Percentiles rank a stretch among this genome's conserved stretches.
Evolutionary conservation across 2,329 filamentous ascomycete species (phyloP).

Genomic region (Venturia asperata): DNA sequence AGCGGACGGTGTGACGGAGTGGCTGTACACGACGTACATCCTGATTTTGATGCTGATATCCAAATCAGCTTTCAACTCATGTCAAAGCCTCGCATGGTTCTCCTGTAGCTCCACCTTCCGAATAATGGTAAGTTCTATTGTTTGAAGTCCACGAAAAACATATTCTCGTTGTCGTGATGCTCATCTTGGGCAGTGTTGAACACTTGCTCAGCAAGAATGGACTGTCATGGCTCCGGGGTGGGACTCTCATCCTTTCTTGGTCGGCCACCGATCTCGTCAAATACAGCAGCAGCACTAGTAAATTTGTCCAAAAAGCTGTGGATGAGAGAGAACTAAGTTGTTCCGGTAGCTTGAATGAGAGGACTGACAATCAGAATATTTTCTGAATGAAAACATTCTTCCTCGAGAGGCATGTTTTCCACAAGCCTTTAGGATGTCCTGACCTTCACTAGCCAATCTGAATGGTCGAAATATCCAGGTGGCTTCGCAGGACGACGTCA

Average conservation of each 20-base stretch:
- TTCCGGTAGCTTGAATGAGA: background rate
- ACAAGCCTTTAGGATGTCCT: background rate
- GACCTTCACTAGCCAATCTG: background rate
- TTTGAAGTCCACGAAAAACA: background rate
- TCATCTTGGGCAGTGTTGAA: background rate
- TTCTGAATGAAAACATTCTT: background rate
- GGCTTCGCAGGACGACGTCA: background rate
- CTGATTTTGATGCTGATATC: background rate
- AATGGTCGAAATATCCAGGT: background rate
- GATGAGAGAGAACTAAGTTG: background rate
- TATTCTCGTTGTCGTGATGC: background rate
- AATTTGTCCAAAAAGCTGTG: no score
- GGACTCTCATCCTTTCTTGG: background rate
- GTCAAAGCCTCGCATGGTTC: background rate
- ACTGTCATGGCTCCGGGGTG: background rate
- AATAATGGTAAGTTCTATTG: background rate
- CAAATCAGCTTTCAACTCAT: background rate
- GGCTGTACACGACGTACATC: background rate
- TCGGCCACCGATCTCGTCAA: background rate
- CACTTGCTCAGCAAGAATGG: background rate
- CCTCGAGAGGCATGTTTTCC: background rate
- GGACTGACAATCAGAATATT: background rate
- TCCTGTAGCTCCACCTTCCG: background rate
- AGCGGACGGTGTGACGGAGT: background rate
- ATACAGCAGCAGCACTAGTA: background rate